Conservation (phyloP, 2,329 filamentous ascomycete genomes). For the Penicillium hordei region DNA sequence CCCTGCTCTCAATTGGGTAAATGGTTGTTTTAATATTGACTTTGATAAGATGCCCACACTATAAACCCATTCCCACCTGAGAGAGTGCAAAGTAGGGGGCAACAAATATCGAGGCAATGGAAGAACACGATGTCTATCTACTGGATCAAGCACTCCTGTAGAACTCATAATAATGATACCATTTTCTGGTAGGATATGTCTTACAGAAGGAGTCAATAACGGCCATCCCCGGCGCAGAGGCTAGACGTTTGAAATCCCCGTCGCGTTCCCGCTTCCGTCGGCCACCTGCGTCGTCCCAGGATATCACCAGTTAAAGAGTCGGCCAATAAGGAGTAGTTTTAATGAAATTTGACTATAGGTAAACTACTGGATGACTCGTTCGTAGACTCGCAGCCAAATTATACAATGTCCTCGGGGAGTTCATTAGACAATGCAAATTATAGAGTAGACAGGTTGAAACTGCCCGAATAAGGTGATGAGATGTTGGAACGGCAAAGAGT, state of each 20-base stretch:
- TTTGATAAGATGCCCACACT: too few species aligned
- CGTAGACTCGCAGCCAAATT: conserved; percentile 35
- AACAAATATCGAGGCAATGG: not conserved
- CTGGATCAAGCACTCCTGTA: too few species aligned
- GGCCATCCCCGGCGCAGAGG: conserved; percentile 9
- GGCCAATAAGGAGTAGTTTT: conserved; percentile 35
- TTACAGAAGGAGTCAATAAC: not conserved
- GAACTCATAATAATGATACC: too few species aligned
- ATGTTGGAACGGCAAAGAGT: not conserved
- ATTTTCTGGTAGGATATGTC: not conserved
- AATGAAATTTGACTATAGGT: not conserved
- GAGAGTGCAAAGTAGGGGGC: too few species aligned
- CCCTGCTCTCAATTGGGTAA: not conserved
- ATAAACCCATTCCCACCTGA: too few species aligned
- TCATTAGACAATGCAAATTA: not conserved
- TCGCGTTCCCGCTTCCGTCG: conserved; percentile 28
- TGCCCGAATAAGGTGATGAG: not conserved
- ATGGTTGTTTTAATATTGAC: not conserved
- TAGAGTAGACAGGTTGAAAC: not conserved
- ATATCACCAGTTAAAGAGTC: conserved; percentile 34
- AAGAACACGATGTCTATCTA: not conserved
- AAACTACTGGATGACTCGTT: conserved; percentile 22
- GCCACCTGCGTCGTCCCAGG: conserved; percentile 23
- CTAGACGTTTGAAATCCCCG: conserved; percentile 15
- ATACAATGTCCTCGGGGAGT: conserved; percentile 36